Evolutionary conservation across 768 basidiomycete genomes (phyloP), one percentile per base, ranked within the genome.

Genomic region (Mycena chlorophos): DNA sequence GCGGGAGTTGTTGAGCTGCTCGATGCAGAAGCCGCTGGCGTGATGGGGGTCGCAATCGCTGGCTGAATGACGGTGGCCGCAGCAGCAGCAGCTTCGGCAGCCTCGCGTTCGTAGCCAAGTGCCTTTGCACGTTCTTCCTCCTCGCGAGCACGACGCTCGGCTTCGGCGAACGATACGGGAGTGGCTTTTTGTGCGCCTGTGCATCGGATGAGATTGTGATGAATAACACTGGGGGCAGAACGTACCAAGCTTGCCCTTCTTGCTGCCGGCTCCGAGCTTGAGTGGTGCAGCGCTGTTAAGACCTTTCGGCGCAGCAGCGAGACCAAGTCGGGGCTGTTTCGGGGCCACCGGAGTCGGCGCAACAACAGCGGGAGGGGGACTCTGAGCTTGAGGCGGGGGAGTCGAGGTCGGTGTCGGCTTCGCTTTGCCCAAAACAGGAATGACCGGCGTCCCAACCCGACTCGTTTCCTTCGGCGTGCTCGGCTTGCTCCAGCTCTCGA

Each of bases 401-500:
- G 42, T 38, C n/a, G 52, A 3, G 34, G 50, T 25, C n/a, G n/a
- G n/a, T 14, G 27, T 20, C 1, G 58, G 17, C 12, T 29, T 54
- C 27, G 37, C 31, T 31, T 53, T 57, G 49, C 56, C 60, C 1
- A 58, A 1, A n/a, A 62, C 51, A 2, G 56, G 60, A 19, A 62
- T 51, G 25, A 58, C 56, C 10, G 60, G 60, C 42, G 56, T 62
- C 50, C 60, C 60, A 16, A 57, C 60, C 2, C 60, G 60, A 34
- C 60, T 61, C 39, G 52, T 52, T 39, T 58, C 60, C 67, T 81
- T 84, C 4, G 82, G 80, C 5, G 82, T 80, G 29, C 78, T 73
- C 1, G 91, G 88, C 69, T 96, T 96, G 60, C 95, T 94, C 95
- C 96, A 98, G 25, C 91, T 89, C 45, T 91, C 86, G 74, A 98